These are phyloP conservation scores for Thermomyces lanuginosus DNA, from an alignment of 2,329 filamentous ascomycete genomes.

Conservation along the genomic window DNA sequence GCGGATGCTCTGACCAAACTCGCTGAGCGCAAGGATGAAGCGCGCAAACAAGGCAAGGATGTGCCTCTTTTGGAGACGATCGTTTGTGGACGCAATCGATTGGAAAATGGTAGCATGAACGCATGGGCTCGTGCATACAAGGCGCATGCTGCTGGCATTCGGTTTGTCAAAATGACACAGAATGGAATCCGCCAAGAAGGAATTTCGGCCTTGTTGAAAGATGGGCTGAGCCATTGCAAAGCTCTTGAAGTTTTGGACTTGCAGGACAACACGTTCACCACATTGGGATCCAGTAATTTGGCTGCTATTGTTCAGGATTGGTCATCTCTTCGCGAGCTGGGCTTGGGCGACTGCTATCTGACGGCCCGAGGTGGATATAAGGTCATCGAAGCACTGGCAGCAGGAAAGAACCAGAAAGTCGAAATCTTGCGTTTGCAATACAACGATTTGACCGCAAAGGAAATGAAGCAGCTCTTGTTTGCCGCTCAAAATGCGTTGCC, in stretches of 20 bases:
- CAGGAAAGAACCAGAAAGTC: constrained; percentile 62
- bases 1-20: constrained; percentile 74
- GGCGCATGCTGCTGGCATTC: constrained; percentile 60
- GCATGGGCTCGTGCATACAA: constrained; percentile 83
- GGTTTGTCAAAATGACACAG: constrained; percentile 89
- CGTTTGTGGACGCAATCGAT: constrained; percentile 84
- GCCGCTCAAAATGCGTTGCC: constrained; percentile 56
- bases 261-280: constrained; percentile 94
- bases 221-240: constrained; percentile 57
- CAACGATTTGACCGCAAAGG: constrained; percentile 76
- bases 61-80: constrained; percentile 87
- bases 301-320: constrained; percentile 59
- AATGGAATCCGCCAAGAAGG: constrained; percentile 94
- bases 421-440: constrained; percentile 74
- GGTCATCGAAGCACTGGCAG: constrained; percentile 54
- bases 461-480: constrained; percentile 52
- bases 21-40: constrained; percentile 66
- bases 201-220: constrained; percentile 60
- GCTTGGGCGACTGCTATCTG: constrained; percentile 75
- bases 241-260: constrained; percentile 66
- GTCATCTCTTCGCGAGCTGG: constrained; percentile 63
- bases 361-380: constrained; percentile 59
- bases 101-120: constrained; percentile 91
- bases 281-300: constrained; percentile 61
- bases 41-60: constrained; percentile 44